A percentile compares a stretch with the other conserved stretches of the same genome.
Conservation (phyloP, 139 green algal genomes). For the Pedinophyceae sp. region DNA sequence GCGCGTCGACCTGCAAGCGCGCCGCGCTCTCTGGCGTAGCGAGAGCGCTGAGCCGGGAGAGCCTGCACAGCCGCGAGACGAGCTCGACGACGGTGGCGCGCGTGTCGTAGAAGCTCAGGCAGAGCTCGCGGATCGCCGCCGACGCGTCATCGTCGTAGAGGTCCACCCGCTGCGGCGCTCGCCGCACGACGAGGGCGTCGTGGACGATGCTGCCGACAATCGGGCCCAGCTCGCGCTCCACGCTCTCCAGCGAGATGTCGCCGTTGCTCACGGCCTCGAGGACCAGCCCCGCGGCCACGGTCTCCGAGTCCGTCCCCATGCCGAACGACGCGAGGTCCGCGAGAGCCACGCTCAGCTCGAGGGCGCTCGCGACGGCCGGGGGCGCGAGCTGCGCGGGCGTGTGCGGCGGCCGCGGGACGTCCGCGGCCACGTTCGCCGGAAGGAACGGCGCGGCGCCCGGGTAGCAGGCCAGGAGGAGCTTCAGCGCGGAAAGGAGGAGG, state of each 20-base stretch:
- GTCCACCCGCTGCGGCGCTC: slow-evolving; percentile 42
- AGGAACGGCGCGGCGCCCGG: neutral
- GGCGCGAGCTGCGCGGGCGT: slow-evolving; percentile 12
- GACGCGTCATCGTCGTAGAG: slow-evolving; percentile 65
- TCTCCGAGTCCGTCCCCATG: slow-evolving; percentile 54
- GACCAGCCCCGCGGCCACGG: slow-evolving; percentile 67
- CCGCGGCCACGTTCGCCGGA: too few relatives aligned
- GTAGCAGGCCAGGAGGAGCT: slow-evolving; percentile 8
- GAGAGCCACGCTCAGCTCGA: slow-evolving; percentile 48
- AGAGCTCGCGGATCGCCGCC: slow-evolving; percentile 62
- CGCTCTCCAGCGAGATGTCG: slow-evolving; percentile 19
- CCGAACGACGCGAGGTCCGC: slow-evolving; percentile 44
- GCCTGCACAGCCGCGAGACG: slow-evolving; percentile 39
- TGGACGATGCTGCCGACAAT: slow-evolving; percentile 30
- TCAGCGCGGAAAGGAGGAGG: slow-evolving; percentile 14
- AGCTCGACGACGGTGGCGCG: slow-evolving; percentile 69
- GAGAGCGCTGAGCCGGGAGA: neutral
- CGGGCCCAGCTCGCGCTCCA: slow-evolving; percentile 43
- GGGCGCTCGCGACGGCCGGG: slow-evolving; percentile 23
- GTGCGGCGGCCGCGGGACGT: slow-evolving; percentile 1
- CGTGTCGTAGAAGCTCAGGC: slow-evolving; percentile 68
- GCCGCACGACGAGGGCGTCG: slow-evolving; percentile 42
- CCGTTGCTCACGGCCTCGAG: slow-evolving; percentile 38
- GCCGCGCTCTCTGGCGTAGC: too few relatives aligned
- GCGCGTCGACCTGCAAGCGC: slow-evolving; percentile 20